Percentiles rank a stretch among this genome's conserved stretches.
These are phyloP conservation scores for Cerrena zonata DNA, from an alignment of 1,284 basidiomycete genomes.

Conservation along the genomic window DNA sequence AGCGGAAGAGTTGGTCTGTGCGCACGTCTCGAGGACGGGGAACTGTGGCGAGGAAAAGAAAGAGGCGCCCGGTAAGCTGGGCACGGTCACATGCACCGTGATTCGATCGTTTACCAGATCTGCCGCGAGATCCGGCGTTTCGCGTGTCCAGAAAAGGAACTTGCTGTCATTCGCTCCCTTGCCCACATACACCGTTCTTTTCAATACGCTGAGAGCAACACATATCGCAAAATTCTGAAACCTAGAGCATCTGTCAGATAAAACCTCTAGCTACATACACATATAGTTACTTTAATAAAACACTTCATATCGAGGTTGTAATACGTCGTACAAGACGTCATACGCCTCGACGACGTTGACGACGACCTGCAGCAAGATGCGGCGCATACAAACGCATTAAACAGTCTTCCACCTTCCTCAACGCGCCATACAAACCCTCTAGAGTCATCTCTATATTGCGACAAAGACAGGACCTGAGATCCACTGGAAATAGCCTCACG, in stretches of 20 bases:
- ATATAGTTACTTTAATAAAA: neutral
- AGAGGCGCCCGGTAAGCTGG: neutral
- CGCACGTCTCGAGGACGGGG: neutral
- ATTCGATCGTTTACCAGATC: slow-evolving; percentile 24
- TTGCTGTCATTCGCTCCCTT: slow-evolving; percentile 27
- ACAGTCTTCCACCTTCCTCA: neutral
- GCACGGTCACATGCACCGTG: slow-evolving; percentile 19
- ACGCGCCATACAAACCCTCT: neutral
- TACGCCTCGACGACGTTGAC: neutral
- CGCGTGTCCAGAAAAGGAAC: slow-evolving; percentile 37
- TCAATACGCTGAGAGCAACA: neutral
- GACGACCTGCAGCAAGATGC: neutral
- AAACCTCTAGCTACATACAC: neutral
- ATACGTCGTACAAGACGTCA: neutral
- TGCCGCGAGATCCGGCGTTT: slow-evolving; percentile 34
- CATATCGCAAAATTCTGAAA: neutral
- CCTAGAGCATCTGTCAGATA: neutral
- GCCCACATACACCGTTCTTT: neutral
- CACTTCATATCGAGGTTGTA: slow-evolving; percentile 1
- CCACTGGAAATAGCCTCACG: slow-evolving; percentile 29
- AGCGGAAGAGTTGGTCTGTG: neutral
- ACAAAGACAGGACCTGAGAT: slow-evolving; percentile 12
- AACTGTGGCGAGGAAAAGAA: neutral
- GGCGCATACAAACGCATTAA: neutral
- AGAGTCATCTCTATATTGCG: slow-evolving; percentile 6